Conservation (phyloP, 345 rosid species). For the Eucalyptus cloeziana region DNA sequence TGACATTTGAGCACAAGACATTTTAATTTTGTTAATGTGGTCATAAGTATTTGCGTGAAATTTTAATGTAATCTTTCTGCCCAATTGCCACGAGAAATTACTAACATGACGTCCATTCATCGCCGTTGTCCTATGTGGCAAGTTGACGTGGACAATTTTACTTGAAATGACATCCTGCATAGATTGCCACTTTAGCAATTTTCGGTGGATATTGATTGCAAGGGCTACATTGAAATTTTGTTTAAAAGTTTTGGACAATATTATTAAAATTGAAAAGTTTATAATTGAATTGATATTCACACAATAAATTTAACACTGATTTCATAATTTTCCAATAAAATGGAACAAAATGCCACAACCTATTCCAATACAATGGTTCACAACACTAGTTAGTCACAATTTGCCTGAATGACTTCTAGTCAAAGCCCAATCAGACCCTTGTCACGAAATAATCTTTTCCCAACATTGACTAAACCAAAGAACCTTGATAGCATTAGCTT, state of each 20-base stretch:
- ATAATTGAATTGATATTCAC: fast-evolving
- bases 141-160: not conserved
- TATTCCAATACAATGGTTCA: fast-evolving
- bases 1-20: not conserved
- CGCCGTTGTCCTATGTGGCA: not conserved
- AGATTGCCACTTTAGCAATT: not conserved
- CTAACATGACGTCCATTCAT: not conserved
- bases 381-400: not conserved
- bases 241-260: not conserved
- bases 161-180: not conserved
- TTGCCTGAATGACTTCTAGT: not conserved
- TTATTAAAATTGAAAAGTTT: not conserved
- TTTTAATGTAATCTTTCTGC: not conserved
- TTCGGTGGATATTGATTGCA: fast-evolving
- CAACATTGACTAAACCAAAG: not conserved
- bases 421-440: not conserved
- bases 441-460: not conserved
- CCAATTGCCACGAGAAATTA: fast-evolving
- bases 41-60: not conserved
- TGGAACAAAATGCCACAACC: fast-evolving
- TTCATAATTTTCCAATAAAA: too few species aligned
- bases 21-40: not conserved
- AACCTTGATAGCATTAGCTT: not conserved
- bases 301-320: too few species aligned
- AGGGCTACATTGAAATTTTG: not conserved